Base-by-base conservation (phyloP, 2,329 filamentous ascomycete genomes). In the Aspergillus aculeatinus region DNA sequence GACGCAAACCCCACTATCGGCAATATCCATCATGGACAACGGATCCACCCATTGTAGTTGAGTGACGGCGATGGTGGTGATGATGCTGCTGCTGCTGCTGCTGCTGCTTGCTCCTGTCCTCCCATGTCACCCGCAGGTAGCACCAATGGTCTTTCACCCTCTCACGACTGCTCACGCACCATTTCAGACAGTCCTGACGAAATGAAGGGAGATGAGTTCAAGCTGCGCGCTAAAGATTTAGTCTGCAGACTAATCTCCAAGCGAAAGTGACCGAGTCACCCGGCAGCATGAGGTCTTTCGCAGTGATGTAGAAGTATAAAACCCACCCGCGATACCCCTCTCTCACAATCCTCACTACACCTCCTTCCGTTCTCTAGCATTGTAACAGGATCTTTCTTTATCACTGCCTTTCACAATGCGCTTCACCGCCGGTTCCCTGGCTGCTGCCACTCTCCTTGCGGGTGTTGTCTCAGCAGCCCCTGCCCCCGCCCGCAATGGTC, bases 1-100 rank as follows among this genome's bases (percentile, higher is more conserved):
- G 53, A 48, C 53, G 42, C 42, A 55, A 55, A 39, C 42, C 53
- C 48, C 23, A 44, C 53, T 48, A 55, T 55, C 53, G 33, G 53
- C 53, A 55, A 55, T 55, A 55, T 55, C n/a, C 23, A 21, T 48
- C 19, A 19, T 29, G 52, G 52, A 19, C n/a, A 16, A 35, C 33
- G 31, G 39, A 33, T 23, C 53, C 21, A 31, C 53, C 29, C 27
- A 47, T 35, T 48, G 53, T 33, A 33, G 21, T 31, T 33, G 25
- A 9, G 6, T 9, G 27, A 19, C 12, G 39, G 39, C n/a, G 39
- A 16, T 19, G 39, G 16, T 16, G 14, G 10, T 35, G 33, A 3
- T 9, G 14, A 35, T 35, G 14, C 11, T 35, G 33, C 9, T 33
- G 31, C 31, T 33, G 31, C 31, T 23, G 21, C 23, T 33, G 31